A percentile compares a stretch with the other conserved stretches of the same genome.
These are phyloP conservation scores for Volvariella volvacea DNA, from an alignment of 1,284 basidiomycete species.

Conservation along the genomic window DNA sequence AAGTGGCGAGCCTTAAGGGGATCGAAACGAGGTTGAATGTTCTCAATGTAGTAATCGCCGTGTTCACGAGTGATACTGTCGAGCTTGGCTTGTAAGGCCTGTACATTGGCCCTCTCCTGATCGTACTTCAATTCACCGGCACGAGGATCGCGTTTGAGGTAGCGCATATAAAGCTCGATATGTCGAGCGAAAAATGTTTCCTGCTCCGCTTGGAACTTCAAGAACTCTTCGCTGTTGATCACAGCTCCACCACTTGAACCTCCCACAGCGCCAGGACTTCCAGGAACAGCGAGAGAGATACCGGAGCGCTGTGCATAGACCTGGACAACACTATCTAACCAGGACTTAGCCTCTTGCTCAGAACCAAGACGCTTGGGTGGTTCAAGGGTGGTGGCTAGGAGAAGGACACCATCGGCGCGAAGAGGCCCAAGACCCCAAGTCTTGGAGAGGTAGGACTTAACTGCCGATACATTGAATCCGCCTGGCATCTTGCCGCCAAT, in stretches of 20 bases:
- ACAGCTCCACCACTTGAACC: conserved; percentile 69
- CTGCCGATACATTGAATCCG: conserved; percentile 94
- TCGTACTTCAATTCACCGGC: conserved; percentile 90
- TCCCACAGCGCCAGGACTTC: conserved; percentile 54
- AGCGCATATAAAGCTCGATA: conserved; percentile 93
- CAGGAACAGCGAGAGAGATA: conserved; percentile 73
- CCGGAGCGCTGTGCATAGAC: conserved; percentile 85
- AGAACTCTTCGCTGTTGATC: conserved; percentile 97
- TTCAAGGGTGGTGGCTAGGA: conserved; percentile 88
- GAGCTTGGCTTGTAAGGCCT: conserved; percentile 77
- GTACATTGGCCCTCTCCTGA: conserved; percentile 70
- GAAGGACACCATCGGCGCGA: conserved; percentile 86
- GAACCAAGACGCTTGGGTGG: conserved; percentile 91
- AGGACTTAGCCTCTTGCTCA: conserved; percentile 89
- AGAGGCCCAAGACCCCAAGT: conserved; percentile 89
- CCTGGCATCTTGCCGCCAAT: conserved; percentile 97
- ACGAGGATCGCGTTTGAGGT: conserved; percentile 90
- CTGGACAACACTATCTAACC: conserved; percentile 84
- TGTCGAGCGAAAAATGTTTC: conserved; percentile 90
- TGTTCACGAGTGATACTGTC: conserved; percentile 88
- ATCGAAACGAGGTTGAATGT: conserved; percentile 92
- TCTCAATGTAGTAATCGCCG: conserved; percentile 89
- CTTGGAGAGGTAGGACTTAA: conserved; percentile 86
- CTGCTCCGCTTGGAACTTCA: conserved; percentile 93
- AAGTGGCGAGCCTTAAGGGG: conserved; percentile 95